Evolutionary conservation across 768 basidiomycete genomes (phyloP).

Genomic region (Tulasnella sp.): DNA sequence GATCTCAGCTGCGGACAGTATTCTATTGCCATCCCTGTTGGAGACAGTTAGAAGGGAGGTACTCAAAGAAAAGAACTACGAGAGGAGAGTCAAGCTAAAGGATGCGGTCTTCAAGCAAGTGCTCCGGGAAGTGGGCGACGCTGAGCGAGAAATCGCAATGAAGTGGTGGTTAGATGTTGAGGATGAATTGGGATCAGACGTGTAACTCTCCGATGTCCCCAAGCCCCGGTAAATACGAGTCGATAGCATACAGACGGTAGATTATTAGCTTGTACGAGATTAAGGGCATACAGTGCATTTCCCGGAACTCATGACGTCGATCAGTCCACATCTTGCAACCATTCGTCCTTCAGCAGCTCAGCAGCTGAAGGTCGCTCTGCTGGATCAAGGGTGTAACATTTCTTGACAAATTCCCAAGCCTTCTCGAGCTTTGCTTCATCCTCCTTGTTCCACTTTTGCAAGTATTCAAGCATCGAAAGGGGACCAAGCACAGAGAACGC

Average conservation of each 20-base stretch:
- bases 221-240: neutral
- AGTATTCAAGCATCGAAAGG: neutral
- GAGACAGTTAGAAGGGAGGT: constrained; percentile 39
- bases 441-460: neutral
- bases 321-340: neutral
- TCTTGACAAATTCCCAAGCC: neutral
- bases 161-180: constrained; percentile 59
- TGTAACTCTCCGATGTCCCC: neutral
- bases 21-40: constrained; percentile 49
- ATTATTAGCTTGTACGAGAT: neutral
- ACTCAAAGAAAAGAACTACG: constrained; percentile 22
- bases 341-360: neutral
- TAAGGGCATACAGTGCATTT: neutral
- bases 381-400: neutral
- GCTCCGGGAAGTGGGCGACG: constrained; percentile 54
- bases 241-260: neutral
- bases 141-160: constrained; percentile 58
- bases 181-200: neutral
- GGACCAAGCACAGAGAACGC: neutral
- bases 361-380: neutral
- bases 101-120: constrained; percentile 57
- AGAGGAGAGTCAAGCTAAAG: constrained; percentile 40
- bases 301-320: neutral
- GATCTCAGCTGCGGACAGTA: constrained; percentile 52
- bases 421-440: neutral